Evolutionary conservation across 2,329 filamentous ascomycete species (phyloP).

Genomic region (Colletotrichum abscissum): DNA sequence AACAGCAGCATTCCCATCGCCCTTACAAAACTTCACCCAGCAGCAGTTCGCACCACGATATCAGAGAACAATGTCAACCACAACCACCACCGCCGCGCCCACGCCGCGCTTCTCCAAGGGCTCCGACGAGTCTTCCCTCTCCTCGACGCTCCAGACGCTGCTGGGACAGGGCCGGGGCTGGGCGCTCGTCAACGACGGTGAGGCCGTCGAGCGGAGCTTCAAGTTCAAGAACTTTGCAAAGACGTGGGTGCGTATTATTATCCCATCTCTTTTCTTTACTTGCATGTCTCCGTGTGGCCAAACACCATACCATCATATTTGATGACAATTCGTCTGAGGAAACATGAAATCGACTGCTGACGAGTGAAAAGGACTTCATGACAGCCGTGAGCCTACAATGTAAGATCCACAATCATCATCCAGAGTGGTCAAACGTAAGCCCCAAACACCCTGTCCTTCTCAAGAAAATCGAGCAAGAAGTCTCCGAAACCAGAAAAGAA

Average conservation of each 20-base stretch:
- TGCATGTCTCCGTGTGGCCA: background rate
- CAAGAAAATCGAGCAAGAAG: background rate
- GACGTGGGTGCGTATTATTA: constrained; percentile 66
- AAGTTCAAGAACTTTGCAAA: constrained; percentile 74
- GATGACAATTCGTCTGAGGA: too few species aligned
- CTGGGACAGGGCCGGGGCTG: constrained; percentile 55
- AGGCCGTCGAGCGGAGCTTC: constrained; percentile 69
- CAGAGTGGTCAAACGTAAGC: constrained; percentile 79
- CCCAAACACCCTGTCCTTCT: background rate
- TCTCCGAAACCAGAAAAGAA: background rate
- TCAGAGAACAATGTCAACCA: constrained; percentile 14
- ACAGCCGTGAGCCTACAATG: constrained; percentile 76
- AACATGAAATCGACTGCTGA: background rate
- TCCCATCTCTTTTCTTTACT: background rate
- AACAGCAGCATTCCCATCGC: background rate
- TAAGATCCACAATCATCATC: constrained; percentile 76
- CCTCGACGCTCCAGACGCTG: constrained; percentile 48
- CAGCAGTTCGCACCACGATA: background rate
- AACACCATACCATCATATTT: too few species aligned
- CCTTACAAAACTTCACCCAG: background rate
- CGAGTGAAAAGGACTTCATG: constrained; percentile 74
- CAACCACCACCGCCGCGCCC: background rate
- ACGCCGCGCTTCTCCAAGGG: constrained; percentile 55
- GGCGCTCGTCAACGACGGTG: constrained; percentile 61
- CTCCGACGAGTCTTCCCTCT: constrained; percentile 53